Evolutionary conservation across 2,329 filamentous ascomycete species (phyloP), one percentile per base, ranked within the genome.

Genomic region (Xenoacremonium recifei): DNA sequence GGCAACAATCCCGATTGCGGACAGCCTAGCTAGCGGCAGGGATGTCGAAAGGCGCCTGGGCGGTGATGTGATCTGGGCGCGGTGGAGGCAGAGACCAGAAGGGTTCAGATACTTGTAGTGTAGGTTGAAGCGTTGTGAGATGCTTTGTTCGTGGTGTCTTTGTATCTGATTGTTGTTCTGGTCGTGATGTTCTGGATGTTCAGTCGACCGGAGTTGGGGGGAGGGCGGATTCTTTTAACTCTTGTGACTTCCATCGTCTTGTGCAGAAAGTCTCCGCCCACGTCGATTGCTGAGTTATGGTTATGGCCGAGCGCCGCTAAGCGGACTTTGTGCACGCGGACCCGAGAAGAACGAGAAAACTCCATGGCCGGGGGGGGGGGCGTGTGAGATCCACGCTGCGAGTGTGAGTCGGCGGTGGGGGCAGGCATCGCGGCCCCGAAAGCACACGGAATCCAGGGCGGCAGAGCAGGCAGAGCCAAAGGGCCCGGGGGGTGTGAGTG

Each of bases 271-370:
- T n/a, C 41, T 39, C 49, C 46, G 40, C 42, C 39, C 33, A 37
- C 39, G 31, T 37, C 37, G 40, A 42, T 16, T 32, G 17, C 17
- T 32, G 46, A 41, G 54, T 56, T 57, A 56, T 57, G 57, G 54
- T 56, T 57, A 56, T 57, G 57, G 44, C 56, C 50, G 46, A 48
- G 47, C 46, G 52, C 46, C 45, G 50, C 50, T 49, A 52, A 49
- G 53, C 61, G 61, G 61, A 62, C 49, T 64, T 62, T 62, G 59
- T 49, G 45, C 49, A 53, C 51, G 55, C 58, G 57, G 56, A 49
- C 59, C 60, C 60, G 60, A 60, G 54, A 49, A 57, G 54, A 51
- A 49, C 52, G 47, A 50, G 48, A 49, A 47, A 47, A 45, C 40
- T 36, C 31, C 38, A 29, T 39, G 39, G 37, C 38, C 39, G 40